phyloP scores from a whole-genome alignment of 1,139 yeast species.

The Spathaspora sp. region DNA sequence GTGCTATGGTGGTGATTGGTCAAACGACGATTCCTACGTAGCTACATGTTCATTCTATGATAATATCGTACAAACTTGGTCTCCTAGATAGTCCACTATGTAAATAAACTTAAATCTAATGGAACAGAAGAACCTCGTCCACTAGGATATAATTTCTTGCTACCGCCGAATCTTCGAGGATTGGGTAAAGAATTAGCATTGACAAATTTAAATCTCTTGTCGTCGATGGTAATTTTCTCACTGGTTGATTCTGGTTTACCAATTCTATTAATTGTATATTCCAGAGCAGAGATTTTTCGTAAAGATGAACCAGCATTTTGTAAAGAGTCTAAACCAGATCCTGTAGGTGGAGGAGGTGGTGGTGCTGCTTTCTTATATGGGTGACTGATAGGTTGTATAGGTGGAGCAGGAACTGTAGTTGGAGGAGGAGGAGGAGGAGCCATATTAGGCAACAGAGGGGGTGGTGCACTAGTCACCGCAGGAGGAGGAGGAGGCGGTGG shows the following conservation, averaged over 20 bases:
- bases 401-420: conserved; percentile 22
- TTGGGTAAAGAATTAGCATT: conserved; percentile 74
- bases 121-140: conserved; percentile 97
- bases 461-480: conserved; percentile 9
- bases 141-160: conserved; percentile 82
- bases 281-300: conserved; percentile 56
- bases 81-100: conserved; percentile 14
- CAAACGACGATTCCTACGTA: conserved; percentile 42
- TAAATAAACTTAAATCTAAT: conserved; percentile 52
- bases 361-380: conserved; percentile 28
- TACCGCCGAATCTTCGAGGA: conserved; percentile 65
- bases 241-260: conserved; percentile 16
- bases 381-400: conserved; percentile 16
- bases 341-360: conserved; percentile 34
- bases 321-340: conserved; percentile 35
- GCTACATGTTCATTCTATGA: conserved; percentile 94
- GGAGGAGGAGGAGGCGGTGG: conserved; percentile 10
- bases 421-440: conserved; percentile 20
- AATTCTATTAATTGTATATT: conserved; percentile 48
- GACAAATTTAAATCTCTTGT: conserved; percentile 66
- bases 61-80: conserved; percentile 75
- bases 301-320: conserved; percentile 51
- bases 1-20: conserved; percentile 96
- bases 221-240: conserved; percentile 57
- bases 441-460: conserved; percentile 12